Evolutionary conservation across 306 rosid genomes (phyloP).

Genomic region (Vigna radiata): DNA sequence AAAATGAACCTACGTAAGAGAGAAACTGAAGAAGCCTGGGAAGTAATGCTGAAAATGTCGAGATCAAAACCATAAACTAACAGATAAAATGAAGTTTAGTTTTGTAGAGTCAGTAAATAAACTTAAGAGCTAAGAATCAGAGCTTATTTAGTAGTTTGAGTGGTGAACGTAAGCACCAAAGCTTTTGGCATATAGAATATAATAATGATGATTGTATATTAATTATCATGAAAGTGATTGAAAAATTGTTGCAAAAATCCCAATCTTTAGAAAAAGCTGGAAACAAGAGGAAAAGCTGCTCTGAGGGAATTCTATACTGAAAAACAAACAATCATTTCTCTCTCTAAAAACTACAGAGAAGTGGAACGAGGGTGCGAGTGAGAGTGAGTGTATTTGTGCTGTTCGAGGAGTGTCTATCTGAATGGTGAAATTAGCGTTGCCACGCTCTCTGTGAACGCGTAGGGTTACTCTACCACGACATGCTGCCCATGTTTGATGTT

Average conservation of each 20-base stretch:
- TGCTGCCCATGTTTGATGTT: constrained; percentile 39
- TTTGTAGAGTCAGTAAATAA: constrained; percentile 25
- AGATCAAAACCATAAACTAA: constrained; percentile 33
- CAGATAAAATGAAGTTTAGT: constrained; percentile 27
- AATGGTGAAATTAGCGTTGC: constrained; percentile 1
- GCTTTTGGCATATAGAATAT: constrained; percentile 21
- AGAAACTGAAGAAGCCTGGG: constrained; percentile 38
- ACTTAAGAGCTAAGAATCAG: constrained; percentile 66
- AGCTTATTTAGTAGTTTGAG: constrained; percentile 40
- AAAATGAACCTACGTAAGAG: constrained; percentile 42
- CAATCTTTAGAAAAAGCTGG: constrained; percentile 52
- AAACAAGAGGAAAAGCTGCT: constrained; percentile 36
- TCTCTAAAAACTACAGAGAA: neutral
- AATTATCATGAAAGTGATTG: constrained; percentile 11
- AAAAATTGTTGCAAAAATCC: constrained; percentile 40
- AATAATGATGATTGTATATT: neutral
- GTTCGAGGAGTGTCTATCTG: neutral
- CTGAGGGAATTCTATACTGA: constrained; percentile 41
- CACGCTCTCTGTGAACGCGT: constrained; percentile 52
- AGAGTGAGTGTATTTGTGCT: neutral
- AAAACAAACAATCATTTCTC: constrained; percentile 25
- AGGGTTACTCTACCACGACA: constrained; percentile 23
- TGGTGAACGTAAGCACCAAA: constrained; percentile 45
- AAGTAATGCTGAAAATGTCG: constrained; percentile 60
- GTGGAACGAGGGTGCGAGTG: neutral